Evolutionary conservation across 345 rosid species (phyloP), one percentile per base, ranked within the genome.

Genomic region (Erysimum cheiranthoides): DNA sequence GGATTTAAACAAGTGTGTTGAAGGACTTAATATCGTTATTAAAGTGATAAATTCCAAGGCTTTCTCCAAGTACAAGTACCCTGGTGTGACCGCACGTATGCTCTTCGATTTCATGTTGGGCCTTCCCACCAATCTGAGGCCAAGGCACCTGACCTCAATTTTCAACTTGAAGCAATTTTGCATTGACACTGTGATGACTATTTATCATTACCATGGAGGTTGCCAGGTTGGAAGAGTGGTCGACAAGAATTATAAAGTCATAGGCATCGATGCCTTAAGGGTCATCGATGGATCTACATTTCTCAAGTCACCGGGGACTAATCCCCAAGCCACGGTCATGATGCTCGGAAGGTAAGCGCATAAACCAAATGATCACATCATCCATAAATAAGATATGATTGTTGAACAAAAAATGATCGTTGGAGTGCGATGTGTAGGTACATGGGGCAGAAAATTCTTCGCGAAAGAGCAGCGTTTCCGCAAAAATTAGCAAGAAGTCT

Each of bases 151-250:
- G 0, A 70, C 54, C 4, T 35, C 85, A 0, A 43, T 84, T 3
- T n/a, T 68, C 28, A 78, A 85, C 2, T 39, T 90, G 63, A 86
- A 88, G 68, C 88, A 87, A 35, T 86, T 82, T 47, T 85, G 89
- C 63, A 80, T 27, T 0, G 86, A 83, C 77, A 84, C 87, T 3
- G 92, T 84, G n/a, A 73, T 70, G 79, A 88, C 90, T 2, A 73
- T 86, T 7, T 88, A 82, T 84, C 92, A 84, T 63, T 88, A 86
- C 39, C 90, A 83, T 40, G 88, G 88, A 16, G 90, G 90, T 27
- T 88, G 92, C 30, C 88, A 78, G 66, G 84, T 83, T 6, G 83
- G 84, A 5, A 76, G 40, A 21, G 92, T 84, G n/a, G 84, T 86
- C 1, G 88, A 88, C 70, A 65, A 11, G 27, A 78, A 84, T 51